Percentiles rank a stretch among this genome's conserved stretches.
Conservation (phyloP, 768 basidiomycete genomes). For the Mycena olivaceomarginata region DNA sequence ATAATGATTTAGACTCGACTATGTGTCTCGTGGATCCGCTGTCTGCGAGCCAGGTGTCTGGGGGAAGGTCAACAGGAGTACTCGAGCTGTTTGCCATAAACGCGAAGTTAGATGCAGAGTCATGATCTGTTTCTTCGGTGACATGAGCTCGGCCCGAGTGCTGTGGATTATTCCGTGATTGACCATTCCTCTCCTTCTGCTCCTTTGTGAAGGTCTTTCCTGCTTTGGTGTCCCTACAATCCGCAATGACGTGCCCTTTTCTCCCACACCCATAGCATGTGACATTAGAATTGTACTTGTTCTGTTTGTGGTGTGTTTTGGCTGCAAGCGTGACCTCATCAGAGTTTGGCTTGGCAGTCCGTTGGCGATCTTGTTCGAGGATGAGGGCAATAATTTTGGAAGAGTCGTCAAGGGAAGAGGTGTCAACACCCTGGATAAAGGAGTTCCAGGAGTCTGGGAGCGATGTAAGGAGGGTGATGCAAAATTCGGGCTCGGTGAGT, state of each 20-base stretch:
- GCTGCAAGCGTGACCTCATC: constrained; percentile 35
- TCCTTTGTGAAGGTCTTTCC: constrained; percentile 28
- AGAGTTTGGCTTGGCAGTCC: constrained; percentile 28
- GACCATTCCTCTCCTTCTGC: constrained; percentile 16
- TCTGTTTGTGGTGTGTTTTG: not conserved
- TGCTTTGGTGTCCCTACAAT: constrained; percentile 20
- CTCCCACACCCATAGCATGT: constrained; percentile 31
- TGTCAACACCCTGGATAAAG: constrained; percentile 49
- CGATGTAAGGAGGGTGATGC: constrained; percentile 53
- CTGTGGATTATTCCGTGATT: not conserved
- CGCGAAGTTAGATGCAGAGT: constrained; percentile 4
- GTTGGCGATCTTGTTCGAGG: constrained; percentile 45
- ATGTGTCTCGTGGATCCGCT: constrained; percentile 24
- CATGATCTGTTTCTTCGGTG: constrained; percentile 1
- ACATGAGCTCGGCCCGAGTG: constrained; percentile 10
- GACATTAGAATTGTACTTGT: constrained; percentile 17
- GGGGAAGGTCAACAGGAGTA: not conserved
- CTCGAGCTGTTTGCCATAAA: constrained; percentile 17
- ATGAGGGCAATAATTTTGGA: constrained; percentile 46
- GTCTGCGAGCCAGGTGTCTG: constrained; percentile 25
- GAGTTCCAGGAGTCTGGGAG: constrained; percentile 57
- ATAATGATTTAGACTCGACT: not conserved
- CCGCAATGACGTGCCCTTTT: constrained; percentile 20
- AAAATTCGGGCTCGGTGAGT: constrained; percentile 54
- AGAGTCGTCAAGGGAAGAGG: constrained; percentile 40